Conservation (phyloP, 495 filamentous ascomycete genomes). For the Penicillium egyptiacum region DNA sequence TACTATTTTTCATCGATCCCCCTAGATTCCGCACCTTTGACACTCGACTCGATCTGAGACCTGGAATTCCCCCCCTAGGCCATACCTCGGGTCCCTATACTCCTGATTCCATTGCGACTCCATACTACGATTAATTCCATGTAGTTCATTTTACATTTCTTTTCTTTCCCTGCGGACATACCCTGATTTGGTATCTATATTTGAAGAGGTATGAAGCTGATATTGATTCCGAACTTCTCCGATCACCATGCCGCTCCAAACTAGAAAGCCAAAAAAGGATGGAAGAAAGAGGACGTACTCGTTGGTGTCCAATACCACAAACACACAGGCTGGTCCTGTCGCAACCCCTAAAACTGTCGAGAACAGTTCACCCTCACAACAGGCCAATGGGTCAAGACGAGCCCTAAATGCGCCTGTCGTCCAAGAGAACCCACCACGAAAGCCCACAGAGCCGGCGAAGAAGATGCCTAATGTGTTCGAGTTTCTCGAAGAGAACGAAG, state of each 20-base stretch:
- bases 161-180: conserved; percentile 19
- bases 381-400: conserved; percentile 20
- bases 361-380: conserved; percentile 16
- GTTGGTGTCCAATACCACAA: conserved; percentile 27
- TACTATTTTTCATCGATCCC: conserved; percentile 7
- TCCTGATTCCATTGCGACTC: conserved; percentile 12
- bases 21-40: conserved; percentile 28
- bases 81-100: conserved; percentile 23
- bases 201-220: conserved; percentile 18
- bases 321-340: conserved; percentile 24
- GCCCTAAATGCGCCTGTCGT: conserved; percentile 18
- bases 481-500: conserved; percentile 37
- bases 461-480: conserved; percentile 45
- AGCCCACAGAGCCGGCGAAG: conserved; percentile 21
- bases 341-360: conserved; percentile 22
- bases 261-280: conserved; percentile 37
- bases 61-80: conserved; percentile 28
- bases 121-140: conserved; percentile 19
- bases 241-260: conserved; percentile 37
- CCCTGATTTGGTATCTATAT: conserved; percentile 19
- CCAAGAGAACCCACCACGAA: conserved; percentile 11
- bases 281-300: conserved; percentile 33
- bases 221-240: conserved; percentile 16
- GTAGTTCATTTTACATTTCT: conserved; percentile 15
- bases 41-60: conserved; percentile 14